These are phyloP conservation scores for Pseudonitzschia multistriata DNA, from an alignment of 108 stramenopile species.

Conservation along the genomic window DNA sequence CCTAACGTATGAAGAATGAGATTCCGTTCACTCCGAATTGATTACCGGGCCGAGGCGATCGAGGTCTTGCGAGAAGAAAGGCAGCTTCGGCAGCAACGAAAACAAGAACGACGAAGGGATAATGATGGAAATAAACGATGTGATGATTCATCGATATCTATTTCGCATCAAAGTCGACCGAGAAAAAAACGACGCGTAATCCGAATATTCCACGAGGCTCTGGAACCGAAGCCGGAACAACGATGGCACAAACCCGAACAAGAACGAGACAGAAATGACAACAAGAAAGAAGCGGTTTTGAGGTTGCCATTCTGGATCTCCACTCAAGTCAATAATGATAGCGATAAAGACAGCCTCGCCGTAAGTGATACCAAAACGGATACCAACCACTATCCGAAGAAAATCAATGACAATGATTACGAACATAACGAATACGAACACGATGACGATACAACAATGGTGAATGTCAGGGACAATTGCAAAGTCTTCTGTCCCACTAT, in stretches of 20 bases:
- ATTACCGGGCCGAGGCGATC: constrained; percentile 49
- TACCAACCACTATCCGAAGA: background rate
- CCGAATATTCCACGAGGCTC: constrained; percentile 1
- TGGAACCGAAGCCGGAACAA: background rate
- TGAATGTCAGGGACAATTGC: background rate
- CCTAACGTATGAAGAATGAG: too few relatives aligned
- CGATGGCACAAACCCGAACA: too few relatives aligned
- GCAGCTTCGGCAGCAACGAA: background rate
- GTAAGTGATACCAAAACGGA: background rate
- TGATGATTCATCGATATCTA: background rate
- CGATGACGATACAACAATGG: background rate
- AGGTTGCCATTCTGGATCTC: background rate
- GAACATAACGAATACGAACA: background rate
- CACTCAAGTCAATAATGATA: background rate
- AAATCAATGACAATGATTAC: background rate
- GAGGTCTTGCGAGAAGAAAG: constrained; percentile 12
- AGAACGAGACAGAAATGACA: background rate
- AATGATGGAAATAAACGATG: background rate
- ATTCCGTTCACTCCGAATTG: constrained; percentile 55
- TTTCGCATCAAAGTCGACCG: background rate
- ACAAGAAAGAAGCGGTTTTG: background rate
- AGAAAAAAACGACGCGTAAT: background rate
- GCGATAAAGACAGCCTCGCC: background rate
- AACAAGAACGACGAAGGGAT: background rate
- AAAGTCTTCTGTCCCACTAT: background rate